A percentile compares a stretch with the other conserved stretches of the same genome.
These are phyloP conservation scores for Fusarium udum DNA, from an alignment of 2,329 filamentous ascomycete species.

Conservation along the genomic window DNA sequence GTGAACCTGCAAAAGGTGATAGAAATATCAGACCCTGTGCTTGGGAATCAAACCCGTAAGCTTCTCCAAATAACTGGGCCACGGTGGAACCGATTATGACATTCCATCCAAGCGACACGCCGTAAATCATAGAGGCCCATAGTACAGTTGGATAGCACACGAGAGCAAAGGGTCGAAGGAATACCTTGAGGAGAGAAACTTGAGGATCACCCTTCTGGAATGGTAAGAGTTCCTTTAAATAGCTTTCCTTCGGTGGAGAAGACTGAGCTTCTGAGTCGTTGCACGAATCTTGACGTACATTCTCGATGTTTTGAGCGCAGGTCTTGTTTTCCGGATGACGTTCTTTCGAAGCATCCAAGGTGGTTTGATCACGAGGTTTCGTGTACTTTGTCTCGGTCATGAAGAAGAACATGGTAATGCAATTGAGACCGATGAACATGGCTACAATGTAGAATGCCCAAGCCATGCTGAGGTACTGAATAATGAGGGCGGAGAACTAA, in stretches of 20 bases:
- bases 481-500: not conserved
- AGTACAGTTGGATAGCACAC: not conserved
- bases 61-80: not conserved
- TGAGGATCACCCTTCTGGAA: not conserved
- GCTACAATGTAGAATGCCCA: not conserved
- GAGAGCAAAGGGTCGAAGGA: not conserved
- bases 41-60: not conserved
- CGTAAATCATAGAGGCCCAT: not conserved
- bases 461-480: not conserved
- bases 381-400: not conserved
- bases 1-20: not conserved
- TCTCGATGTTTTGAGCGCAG: not conserved
- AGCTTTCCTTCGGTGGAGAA: not conserved
- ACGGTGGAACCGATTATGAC: not conserved
- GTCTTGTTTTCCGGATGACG: not conserved
- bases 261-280: not conserved
- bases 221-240: not conserved
- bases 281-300: not conserved
- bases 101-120: not conserved
- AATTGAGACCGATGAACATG: not conserved
- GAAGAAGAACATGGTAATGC: not conserved
- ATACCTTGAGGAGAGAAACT: not conserved
- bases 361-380: too few relatives aligned
- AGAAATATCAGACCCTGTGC: not conserved
- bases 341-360: too few relatives aligned